These are phyloP conservation scores for Cyberlindnera euphorbiae DNA, from an alignment of 805 yeast genomes.

Conservation along the genomic window DNA sequence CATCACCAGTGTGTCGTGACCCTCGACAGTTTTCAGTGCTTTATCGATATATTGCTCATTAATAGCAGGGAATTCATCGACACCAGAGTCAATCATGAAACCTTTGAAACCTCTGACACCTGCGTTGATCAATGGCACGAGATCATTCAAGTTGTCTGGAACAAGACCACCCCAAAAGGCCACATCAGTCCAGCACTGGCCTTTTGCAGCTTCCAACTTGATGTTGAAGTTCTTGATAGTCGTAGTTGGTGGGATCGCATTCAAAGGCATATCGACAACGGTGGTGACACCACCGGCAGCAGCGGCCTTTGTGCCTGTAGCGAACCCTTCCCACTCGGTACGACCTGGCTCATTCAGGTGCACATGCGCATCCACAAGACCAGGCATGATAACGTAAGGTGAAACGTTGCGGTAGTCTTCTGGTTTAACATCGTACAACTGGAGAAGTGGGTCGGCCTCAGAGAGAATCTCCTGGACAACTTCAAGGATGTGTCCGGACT, in stretches of 20 bases:
- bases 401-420: constrained; percentile 47
- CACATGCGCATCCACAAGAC: constrained; percentile 90
- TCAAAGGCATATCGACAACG: constrained; percentile 92
- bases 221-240: constrained; percentile 68
- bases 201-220: constrained; percentile 73
- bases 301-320: constrained; percentile 92
- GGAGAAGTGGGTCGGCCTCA: constrained; percentile 36
- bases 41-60: constrained; percentile 54
- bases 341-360: constrained; percentile 97
- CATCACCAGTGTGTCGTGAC: constrained; percentile 67
- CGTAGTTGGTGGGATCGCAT: constrained; percentile 95
- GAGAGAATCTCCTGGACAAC: constrained; percentile 38
- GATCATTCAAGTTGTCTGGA: constrained; percentile 67
- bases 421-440: constrained; percentile 38
- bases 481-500: constrained; percentile 54
- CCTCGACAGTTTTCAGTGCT: constrained; percentile 63
- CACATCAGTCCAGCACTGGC: constrained; percentile 86
- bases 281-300: constrained; percentile 97
- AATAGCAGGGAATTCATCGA: constrained; percentile 89
- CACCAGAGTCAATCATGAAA: constrained; percentile 91
- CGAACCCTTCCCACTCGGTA: constrained; percentile 98
- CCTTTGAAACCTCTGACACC: constrained; percentile 96
- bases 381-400: constrained; percentile 74
- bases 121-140: constrained; percentile 69
- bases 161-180: constrained; percentile 97